Evolutionary conservation across 176 grass and related monocot genomes (phyloP), one percentile per base, ranked within the genome.

Genomic region (Oryza glaberrima): DNA sequence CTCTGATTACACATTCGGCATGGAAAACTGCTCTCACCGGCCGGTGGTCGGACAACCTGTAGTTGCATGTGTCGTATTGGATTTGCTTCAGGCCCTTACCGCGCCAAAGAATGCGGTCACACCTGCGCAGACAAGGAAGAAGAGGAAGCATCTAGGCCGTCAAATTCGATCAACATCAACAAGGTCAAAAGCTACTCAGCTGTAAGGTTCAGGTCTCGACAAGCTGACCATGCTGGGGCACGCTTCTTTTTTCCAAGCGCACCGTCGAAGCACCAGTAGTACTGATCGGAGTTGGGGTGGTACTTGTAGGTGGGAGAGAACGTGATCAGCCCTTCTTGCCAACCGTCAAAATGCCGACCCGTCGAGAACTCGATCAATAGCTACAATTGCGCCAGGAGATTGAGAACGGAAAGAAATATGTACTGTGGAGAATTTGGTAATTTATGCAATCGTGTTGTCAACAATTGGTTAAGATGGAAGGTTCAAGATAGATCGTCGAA

Each of bases 291-390:
- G 80, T 94, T 92, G 13, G 88, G 91, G 10, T 84, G 88, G 76
- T 96, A 98, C 75, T 98, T 98, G 77, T 98, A 96, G 19, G 96
- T 98, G 34, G 96, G 96, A 3, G 96, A 90, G 77, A 98, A 98
- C 8, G 88, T 87, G 86, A 98, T 93, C 78, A 77, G 13, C 28
- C 91, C 96, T 91, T 98, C 96, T 58, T 94, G 83, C 90, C 94
- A 98, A 36, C 91, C 96, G 65, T 94, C 81, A 0, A 95, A 95
- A 65, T 81, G 82, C 35, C 71, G 19, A 0, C 89, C 91, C 9
- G 70, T 80, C 0, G 77, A 83, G 83, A 96, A 85, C 73, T 98
- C 96, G 4, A 84, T 75, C 64, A 87, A 58, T 19, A 98, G 81
- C 96, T 98, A 46, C 32, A 77, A 40, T 87, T 17, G 30, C 11